Evolutionary conservation across 352 stramenopile genomes (phyloP), one percentile per base, ranked within the genome.

Genomic region (Pelagophyceae sp.): DNA sequence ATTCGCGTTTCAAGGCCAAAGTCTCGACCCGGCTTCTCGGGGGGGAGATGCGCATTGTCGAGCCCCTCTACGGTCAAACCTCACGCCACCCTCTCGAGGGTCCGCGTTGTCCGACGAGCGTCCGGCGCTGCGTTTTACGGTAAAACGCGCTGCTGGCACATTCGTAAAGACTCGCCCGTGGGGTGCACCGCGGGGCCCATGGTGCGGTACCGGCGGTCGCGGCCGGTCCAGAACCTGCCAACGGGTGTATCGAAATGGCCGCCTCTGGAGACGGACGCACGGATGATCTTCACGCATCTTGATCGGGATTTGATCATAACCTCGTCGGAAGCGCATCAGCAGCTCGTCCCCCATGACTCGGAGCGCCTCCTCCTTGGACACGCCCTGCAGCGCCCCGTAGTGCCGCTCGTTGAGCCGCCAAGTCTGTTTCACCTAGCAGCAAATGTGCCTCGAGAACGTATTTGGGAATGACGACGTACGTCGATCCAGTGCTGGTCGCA

Each of bases 351-450:
- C 89, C 83, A 95, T 89, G 83, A 93, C 88, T 65, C 92, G 86
- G 27, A 93, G 87, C 0, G 90, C 93, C 81, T 95, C 91, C 81
- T 93, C 86, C 86, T 95, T 95, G 83, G 94, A 92, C 25, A 95
- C 82, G 32, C 90, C 96, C 82, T 95, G 95, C 45, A 99, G 89
- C 29, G 91, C 90, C 75, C 94, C 95, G 81, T 99, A 99, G 87
- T 99, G 95, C 77, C 96, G 89, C 87, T 99, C 96, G 82, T 99
- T 99, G 6, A 99, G 89, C 69, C 89, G 67, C 88, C 90, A 95
- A n/a, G 80, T 85, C 74, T 92, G 90, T 38, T 88, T 78, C 75
- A 99, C n/a, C n/a, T n/a, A n/a, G n/a, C n/a, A n/a, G n/a, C n/a
- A n/a, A n/a, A n/a, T n/a, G n/a, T n/a, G n/a, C n/a, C n/a, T n/a